Base-by-base conservation (phyloP, 2,329 filamentous ascomycete genomes). In the Xylariaceae sp. region DNA sequence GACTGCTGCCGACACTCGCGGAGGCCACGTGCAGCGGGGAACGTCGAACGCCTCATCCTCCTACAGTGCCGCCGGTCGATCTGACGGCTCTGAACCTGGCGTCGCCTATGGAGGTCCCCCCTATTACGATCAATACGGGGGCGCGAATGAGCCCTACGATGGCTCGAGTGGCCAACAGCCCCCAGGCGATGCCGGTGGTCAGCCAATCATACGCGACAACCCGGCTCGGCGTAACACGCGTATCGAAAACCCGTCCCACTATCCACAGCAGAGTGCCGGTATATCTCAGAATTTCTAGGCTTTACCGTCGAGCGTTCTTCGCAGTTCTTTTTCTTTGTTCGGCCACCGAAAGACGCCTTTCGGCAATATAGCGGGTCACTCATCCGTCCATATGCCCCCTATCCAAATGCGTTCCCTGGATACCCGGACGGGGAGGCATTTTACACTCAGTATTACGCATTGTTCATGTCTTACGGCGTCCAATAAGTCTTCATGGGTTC, bases 41-140 rank as follows among this genome's bases (percentile, higher is more conserved):
- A 80, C 87, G 2, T 96, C 90, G 5, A 96, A 96, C 53, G 92
- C 92, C 5, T 98, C 92, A 0, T 96, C 92, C 1, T 89, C 86
- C 2, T 98, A 96, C 64, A 95, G 89, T 44, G 82, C 80, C 10
- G 83, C 78, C 6, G 80, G 77, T 28, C 77, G 76, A 39, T 95
- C 90, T 1, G 79, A 83, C 37, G 74, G 70, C 8, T 82, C 77
- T 8, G 63, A 59, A 19, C 59, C 64, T 35, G 68, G 64, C 25
- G 58, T 60, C 13, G 59, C 64, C 2, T 74, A 73, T 47, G 64
- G 65, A 26, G 61, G 60, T 23, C 59, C 64, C 30, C 60, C 59
- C 34, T 75, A 77, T 51, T 75, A 77, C 49, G 71, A 77, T 37
- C 72, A 77, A 50, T 77, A 78, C 47, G 72, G 66, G 32, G 70